These are phyloP conservation scores for Phaeosphaeria sp. DNA, from an alignment of 2,329 filamentous ascomycete species.

Conservation along the genomic window DNA sequence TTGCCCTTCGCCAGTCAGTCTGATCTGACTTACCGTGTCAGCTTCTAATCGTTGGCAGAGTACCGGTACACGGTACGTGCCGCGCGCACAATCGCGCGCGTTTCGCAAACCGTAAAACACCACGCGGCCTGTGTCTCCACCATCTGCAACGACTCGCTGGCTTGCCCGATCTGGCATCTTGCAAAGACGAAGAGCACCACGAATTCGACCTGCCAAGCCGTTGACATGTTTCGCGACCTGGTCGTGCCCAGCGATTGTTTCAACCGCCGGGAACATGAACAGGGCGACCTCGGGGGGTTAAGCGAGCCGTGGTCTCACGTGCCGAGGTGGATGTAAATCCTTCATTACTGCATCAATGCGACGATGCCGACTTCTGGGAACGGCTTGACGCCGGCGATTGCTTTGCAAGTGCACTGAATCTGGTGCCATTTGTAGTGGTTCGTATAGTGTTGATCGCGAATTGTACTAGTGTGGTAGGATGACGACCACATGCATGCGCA, in stretches of 20 bases:
- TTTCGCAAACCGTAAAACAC: neutral
- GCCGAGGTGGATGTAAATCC: neutral
- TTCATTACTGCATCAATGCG: neutral
- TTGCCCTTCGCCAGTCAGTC: neutral
- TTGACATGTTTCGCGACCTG: neutral
- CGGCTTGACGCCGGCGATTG: neutral
- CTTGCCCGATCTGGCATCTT: neutral
- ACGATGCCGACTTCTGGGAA: neutral
- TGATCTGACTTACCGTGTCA: neutral
- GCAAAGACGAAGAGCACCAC: neutral
- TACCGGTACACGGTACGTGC: too few relatives aligned
- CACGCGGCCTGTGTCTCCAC: neutral
- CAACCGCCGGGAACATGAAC: neutral
- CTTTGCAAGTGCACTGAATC: neutral
- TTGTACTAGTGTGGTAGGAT: neutral
- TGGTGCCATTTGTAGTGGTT: neutral
- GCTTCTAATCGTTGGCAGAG: neutral
- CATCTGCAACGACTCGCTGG: neutral
- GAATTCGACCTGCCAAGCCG: neutral
- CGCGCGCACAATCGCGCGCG: neutral
- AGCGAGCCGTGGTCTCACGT: neutral
- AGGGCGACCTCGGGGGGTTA: neutral
- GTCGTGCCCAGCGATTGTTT: neutral
- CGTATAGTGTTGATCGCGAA: neutral
- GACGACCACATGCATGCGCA: neutral